phyloP scores from a whole-genome alignment of 2,329 filamentous ascomycete species.

The Epichloe amarillans region DNA sequence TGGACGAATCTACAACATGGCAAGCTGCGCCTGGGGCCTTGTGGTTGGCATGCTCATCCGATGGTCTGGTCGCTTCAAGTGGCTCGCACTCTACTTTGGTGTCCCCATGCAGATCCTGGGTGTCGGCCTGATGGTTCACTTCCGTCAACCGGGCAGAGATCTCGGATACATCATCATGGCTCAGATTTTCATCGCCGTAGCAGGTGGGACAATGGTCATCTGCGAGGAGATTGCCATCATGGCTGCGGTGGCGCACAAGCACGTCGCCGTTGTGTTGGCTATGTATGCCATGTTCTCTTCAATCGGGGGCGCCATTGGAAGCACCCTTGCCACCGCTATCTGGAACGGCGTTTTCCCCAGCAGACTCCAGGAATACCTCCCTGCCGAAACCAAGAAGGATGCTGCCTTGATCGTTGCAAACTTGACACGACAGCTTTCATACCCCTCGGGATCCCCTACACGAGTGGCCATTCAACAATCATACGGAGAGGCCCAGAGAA shows the following conservation, averaged over 20 bases:
- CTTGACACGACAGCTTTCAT: too few species aligned
- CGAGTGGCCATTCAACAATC: too few species aligned
- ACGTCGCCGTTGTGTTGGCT: slow-evolving; percentile 36
- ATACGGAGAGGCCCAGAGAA: neutral
- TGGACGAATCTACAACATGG: slow-evolving; percentile 35
- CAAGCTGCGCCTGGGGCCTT: slow-evolving; percentile 35
- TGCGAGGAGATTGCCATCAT: slow-evolving; percentile 45
- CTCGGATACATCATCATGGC: slow-evolving; percentile 37
- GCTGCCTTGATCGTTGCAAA: too few species aligned
- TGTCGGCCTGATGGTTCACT: slow-evolving; percentile 26
- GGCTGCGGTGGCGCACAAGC: slow-evolving; percentile 37
- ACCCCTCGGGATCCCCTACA: too few species aligned
- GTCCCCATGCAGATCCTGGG: slow-evolving; percentile 42
- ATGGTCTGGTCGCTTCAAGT: slow-evolving; percentile 34
- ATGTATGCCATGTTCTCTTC: slow-evolving; percentile 30
- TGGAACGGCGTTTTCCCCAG: slow-evolving; percentile 27
- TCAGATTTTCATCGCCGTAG: slow-evolving; percentile 40
- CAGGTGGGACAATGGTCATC: slow-evolving; percentile 39
- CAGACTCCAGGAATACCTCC: neutral
- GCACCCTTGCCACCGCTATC: slow-evolving; percentile 27
- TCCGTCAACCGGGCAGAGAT: slow-evolving; percentile 24
- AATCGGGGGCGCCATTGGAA: slow-evolving; percentile 31
- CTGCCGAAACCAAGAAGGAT: too few species aligned
- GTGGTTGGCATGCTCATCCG: slow-evolving; percentile 34
- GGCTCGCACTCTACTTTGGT: slow-evolving; percentile 24